Base-by-base conservation (phyloP, 2,329 filamentous ascomycete species). In the Phaeosphaeria sp. region DNA sequence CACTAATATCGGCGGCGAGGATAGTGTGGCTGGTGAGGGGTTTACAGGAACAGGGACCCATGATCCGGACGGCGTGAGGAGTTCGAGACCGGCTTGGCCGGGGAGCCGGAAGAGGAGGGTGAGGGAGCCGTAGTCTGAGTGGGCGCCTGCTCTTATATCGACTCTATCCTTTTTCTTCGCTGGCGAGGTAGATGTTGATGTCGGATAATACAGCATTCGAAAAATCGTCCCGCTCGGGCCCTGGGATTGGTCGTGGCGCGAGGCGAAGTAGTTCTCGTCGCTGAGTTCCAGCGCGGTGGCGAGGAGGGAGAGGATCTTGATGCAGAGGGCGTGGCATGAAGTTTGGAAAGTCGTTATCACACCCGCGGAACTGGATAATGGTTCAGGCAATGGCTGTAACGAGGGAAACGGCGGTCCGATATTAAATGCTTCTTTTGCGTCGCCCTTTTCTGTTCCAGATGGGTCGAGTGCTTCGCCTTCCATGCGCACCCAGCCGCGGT, bases 401-500 rank as follows among this genome's bases (percentile, higher is more conserved):
- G 73, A 73, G 1, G 46, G 36, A 17, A 30, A 44, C 1, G 95
- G 96, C 66, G 92, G 87, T 63, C 90, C 92, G 72, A 98, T 90
- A 80, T 98, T 99, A 83, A 98, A 94, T 39, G 90, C 92, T 81
- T 93, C 95, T 65, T 57, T 73, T 67, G 91, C 92, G 71, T 96
- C 92, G 17, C 92, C 91, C 30, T 88, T 83, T 89, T 92, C 63
- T 9, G 24, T 18, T 8, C 17, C 87, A 66, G 88, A 87, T 2
- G 93, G 92, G 74, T 98, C 94, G 11, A 98, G 81, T 0, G 90
- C 94, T 79, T 99, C 94, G 13, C 87, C 87, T 70, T 94, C 90
- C 90, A 96, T 93, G 17, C 87, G 88, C 1, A 91, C 87, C 93
- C 93, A 99, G 57, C 94, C 95, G 43, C 88, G 87, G 73, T 98